Base-by-base conservation (phyloP, 495 filamentous ascomycete species). In the Achaetomiella virescens region DNA sequence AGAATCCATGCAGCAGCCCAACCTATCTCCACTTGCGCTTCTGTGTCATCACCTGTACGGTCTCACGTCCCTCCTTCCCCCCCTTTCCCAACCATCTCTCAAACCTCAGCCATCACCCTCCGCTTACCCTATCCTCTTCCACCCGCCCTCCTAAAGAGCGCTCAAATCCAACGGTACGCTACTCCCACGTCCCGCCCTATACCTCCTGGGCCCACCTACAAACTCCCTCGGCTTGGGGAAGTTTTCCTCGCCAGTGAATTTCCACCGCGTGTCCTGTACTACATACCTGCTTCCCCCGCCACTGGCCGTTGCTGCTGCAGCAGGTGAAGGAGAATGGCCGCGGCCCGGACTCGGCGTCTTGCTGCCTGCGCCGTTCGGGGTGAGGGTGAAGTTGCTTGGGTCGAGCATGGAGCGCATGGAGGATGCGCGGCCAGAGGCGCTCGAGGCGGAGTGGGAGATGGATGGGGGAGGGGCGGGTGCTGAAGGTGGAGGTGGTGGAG, bases 121-220 rank as follows among this genome's bases (percentile, higher is more conserved):
- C 0, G n/a, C 35, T 15, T 14, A 17, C 35, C 37, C 37, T 24
- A n/a, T 25, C 22, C 22, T n/a, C n/a, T 1, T 18, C 48, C 21
- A 11, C 29, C 18, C 21, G 7, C 9, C 20, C 42, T 29, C 12
- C 27, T 40, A 75, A 52, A 77, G 61, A 11, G 67, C 68, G 55
- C 75, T 81, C 66, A 98, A 72, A 75, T 98, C 89, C 64, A 97
- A 77, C 38, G 93, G 93, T 38, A 98, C 90, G 75, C 88, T 96
- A 71, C 90, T 96, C 21, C 89, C 92, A 66, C 91, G 80, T 9
- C 93, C 93, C 24, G 92, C 93, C 38, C 91, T 78, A 72, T 98
- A 98, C 61, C 82, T 80, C 65, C 88, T 89, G 33, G 74, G 69
- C 27, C 77, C 83, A 3, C 88, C 87, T 8, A 75, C 68, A 65